These are phyloP conservation scores for Scopulariopsis brevicaulis DNA, from an alignment of 2,329 filamentous ascomycete genomes.

Conservation along the genomic window DNA sequence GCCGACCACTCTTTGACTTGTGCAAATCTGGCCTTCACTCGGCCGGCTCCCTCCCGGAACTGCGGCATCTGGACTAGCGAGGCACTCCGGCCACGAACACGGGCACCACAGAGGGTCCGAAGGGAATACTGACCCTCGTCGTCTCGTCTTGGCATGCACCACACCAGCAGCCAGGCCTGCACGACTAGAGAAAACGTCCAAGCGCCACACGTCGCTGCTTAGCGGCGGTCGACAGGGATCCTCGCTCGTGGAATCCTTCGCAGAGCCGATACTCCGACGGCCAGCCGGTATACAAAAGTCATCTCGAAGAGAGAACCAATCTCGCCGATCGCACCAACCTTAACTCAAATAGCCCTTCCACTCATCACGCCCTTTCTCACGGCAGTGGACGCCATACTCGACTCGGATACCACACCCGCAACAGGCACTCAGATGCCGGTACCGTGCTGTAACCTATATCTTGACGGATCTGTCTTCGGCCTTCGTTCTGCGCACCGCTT, in stretches of 20 bases:
- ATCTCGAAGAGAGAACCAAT: neutral
- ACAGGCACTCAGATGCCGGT: neutral
- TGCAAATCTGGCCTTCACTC: too few relatives aligned
- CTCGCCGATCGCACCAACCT: neutral
- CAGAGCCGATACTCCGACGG: neutral
- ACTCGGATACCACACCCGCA: neutral
- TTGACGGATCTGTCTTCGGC: neutral
- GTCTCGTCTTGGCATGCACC: neutral
- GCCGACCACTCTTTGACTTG: too few relatives aligned
- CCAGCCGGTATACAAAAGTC: neutral
- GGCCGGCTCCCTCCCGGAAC: neutral
- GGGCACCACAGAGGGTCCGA: neutral
- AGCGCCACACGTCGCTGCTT: neutral
- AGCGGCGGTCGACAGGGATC: neutral
- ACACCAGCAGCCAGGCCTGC: neutral
- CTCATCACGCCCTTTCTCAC: neutral
- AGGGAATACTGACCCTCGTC: too few relatives aligned
- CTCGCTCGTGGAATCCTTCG: neutral
- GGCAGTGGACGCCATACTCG: neutral
- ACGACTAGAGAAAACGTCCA: neutral
- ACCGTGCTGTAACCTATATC: neutral
- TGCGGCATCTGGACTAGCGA: neutral
- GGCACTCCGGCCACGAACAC: neutral
- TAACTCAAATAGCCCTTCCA: neutral
- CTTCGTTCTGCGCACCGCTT: neutral